phyloP scores from a whole-genome alignment of 1,284 basidiomycete species.

The Moesziomyces sp. region DNA sequence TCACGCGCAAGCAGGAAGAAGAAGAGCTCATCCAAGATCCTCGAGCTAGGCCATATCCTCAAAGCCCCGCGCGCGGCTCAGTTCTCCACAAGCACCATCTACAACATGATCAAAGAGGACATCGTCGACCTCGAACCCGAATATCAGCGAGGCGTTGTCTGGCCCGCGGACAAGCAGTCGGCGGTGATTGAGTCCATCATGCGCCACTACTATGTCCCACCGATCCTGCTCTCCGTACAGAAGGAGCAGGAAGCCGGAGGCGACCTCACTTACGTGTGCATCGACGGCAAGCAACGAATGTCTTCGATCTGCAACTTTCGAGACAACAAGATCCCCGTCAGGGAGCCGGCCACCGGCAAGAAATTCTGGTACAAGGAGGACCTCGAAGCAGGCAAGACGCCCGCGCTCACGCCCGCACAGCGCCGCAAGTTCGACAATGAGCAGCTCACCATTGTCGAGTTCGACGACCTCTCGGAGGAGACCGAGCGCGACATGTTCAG shows the following conservation, averaged over 20 bases:
- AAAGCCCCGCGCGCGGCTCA: slow-evolving; percentile 33
- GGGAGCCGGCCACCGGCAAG: slow-evolving; percentile 26
- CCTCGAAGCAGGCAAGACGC: slow-evolving; percentile 15
- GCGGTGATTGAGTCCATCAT: slow-evolving; percentile 57
- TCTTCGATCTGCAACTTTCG: slow-evolving; percentile 51
- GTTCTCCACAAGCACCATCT: slow-evolving; percentile 29
- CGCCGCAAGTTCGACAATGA: slow-evolving; percentile 50
- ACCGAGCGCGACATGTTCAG: slow-evolving; percentile 56
- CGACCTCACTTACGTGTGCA: slow-evolving; percentile 40
- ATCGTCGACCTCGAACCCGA: slow-evolving; percentile 54
- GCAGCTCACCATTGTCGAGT: slow-evolving; percentile 48
- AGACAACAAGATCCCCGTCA: slow-evolving; percentile 43
- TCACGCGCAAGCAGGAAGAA: slow-evolving; percentile 4
- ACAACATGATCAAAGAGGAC: slow-evolving; percentile 35
- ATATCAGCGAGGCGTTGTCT: slow-evolving; percentile 56
- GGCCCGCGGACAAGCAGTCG: slow-evolving; percentile 45
- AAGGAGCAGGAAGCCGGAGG: slow-evolving; percentile 3
- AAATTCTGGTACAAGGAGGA: slow-evolving; percentile 49
- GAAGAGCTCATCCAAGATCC: slow-evolving; percentile 49
- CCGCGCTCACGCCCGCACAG: slow-evolving; percentile 25
- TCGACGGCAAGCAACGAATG: slow-evolving; percentile 57
- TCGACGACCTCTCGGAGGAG: slow-evolving; percentile 41
- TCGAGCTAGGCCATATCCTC: slow-evolving; percentile 38
- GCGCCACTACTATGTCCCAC: slow-evolving; percentile 56
- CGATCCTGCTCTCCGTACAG: slow-evolving; percentile 46